Evolutionary conservation across 139 green algal species (phyloP).

Genomic region (Astrephomene gubernaculifera): DNA sequence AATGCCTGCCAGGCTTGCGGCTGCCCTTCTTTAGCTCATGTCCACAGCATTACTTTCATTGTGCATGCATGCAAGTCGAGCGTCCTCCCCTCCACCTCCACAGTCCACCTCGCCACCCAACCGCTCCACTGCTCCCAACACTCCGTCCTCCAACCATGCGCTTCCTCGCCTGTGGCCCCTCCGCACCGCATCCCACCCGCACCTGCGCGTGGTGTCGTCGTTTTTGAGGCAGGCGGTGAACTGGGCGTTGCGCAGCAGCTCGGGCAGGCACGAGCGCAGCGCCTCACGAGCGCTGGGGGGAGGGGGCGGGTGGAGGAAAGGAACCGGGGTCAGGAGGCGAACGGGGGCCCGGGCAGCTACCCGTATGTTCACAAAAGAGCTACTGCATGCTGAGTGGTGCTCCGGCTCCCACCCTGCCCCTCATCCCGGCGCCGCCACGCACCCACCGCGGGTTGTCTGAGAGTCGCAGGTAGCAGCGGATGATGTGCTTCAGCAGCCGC

Average conservation of each 20-base stretch:
- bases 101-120: not conserved
- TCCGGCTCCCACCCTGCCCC: not conserved
- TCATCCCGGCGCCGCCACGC: not conserved
- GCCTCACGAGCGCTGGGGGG: conserved; percentile 88
- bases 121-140: not conserved
- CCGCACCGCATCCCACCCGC: no score
- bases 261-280: conserved; percentile 93
- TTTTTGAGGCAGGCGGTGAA: conserved; percentile 96
- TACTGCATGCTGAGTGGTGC: no score
- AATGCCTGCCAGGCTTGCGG: not conserved
- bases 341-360: not conserved
- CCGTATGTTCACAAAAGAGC: not conserved
- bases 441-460: conserved; percentile 82
- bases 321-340: not conserved
- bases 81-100: not conserved
- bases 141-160: not conserved
- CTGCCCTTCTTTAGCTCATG: not conserved
- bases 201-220: conserved; percentile 91
- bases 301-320: not conserved
- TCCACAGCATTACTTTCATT: not conserved
- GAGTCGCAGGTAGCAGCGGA: conserved; percentile 97
- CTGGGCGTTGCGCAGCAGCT: conserved; percentile 86
- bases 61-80: not conserved
- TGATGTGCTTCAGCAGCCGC: conserved; percentile 99
- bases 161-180: no score